Base-by-base conservation (phyloP, 2,329 filamentous ascomycete species). In the Trichoderma sp. region DNA sequence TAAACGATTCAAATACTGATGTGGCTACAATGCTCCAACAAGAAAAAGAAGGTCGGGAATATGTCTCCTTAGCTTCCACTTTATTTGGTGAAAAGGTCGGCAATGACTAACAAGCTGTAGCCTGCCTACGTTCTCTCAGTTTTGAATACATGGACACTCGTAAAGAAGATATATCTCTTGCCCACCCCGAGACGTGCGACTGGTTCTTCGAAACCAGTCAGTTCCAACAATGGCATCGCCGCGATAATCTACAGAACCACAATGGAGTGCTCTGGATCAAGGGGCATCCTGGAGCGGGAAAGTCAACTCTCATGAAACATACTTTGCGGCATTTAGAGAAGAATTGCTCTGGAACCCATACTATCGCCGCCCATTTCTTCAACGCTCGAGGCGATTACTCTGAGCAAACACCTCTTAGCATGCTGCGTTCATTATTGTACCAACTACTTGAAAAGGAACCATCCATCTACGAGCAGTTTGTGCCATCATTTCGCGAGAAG, bases 251-350 rank as follows among this genome's bases (percentile, higher is more conserved):
- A 11, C 18, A 11, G 26, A 5, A 4, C 5, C 14, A 46, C n/a
- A 46, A 59, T 16, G 24, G 37, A 21, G 37, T 59, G 4, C 34
- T 59, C 28, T 59, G 56, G 56, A 14, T 59, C 37, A 59, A 46
- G 26, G 56, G 56, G 21, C 39, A 14, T 24, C 56, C 56, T 30
- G 56, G 56, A 6, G 46, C 56, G 2, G 56, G 56, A 3, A 59
- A 59, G 3, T 59, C 56, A 18, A 59, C 56, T 13, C 37, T 59
- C 8, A 30, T 59, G 56, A 59, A 46, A 13, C 56, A 30, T 21
- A 30, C 39, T 30, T 14, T 59, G 0, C 1, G 18, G n/a, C 6
- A 59, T 2, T 59, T 24, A 8, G 7, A 46, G 6, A 46, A 46
- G 2, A 1, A 14, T 1, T 43, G n/a, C 3, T 30, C 1, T 3